Evolutionary conservation across 352 stramenopile genomes (phyloP).

Genomic region (Plasmopara muralis): DNA sequence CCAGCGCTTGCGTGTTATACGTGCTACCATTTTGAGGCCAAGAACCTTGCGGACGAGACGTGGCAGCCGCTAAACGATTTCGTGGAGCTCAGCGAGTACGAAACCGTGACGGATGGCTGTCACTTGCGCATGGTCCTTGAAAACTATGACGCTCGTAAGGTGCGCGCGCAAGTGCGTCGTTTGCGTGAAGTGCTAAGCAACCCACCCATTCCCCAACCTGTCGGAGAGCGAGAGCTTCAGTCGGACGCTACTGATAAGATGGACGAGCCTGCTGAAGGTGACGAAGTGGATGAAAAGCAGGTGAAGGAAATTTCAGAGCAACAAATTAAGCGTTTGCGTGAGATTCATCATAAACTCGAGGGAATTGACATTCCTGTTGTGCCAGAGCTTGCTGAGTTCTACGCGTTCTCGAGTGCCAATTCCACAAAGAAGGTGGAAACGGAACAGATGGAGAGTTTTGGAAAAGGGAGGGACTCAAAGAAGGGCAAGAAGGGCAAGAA

Average conservation of each 20-base stretch:
- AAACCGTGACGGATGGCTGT: conserved; percentile 49
- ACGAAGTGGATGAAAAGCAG: conserved; percentile 41
- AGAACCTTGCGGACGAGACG: conserved; percentile 16
- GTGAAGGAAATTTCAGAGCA: conserved; percentile 74
- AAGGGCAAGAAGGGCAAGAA: conserved; percentile 39
- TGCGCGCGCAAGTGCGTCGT: conserved; percentile 70
- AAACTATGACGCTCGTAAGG: conserved; percentile 83
- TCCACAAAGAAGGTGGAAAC: conserved; percentile 6
- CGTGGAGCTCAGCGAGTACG: conserved; percentile 80
- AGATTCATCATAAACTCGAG: conserved; percentile 81
- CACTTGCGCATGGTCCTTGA: conserved; percentile 80
- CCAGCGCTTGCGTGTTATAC: conserved; percentile 77
- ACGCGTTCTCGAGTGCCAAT: conserved; percentile 31
- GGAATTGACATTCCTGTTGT: conserved; percentile 61
- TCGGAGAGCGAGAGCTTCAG: conserved; percentile 18
- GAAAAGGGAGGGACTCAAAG: conserved; percentile 33
- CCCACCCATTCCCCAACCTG: conserved; percentile 68
- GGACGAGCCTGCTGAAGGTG: conserved; percentile 12
- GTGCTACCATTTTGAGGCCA: conserved; percentile 77
- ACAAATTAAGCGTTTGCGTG: conserved; percentile 67
- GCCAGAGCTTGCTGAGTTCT: conserved; percentile 62
- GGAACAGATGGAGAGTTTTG: conserved; percentile 18
- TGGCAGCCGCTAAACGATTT: conserved; percentile 76
- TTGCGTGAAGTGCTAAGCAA: conserved; percentile 80
- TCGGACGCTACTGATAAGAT: conserved; percentile 14